Evolutionary conservation across 2,329 filamentous ascomycete genomes (phyloP), one percentile per base, ranked within the genome.

Genomic region (Amauroascus verrucosus): DNA sequence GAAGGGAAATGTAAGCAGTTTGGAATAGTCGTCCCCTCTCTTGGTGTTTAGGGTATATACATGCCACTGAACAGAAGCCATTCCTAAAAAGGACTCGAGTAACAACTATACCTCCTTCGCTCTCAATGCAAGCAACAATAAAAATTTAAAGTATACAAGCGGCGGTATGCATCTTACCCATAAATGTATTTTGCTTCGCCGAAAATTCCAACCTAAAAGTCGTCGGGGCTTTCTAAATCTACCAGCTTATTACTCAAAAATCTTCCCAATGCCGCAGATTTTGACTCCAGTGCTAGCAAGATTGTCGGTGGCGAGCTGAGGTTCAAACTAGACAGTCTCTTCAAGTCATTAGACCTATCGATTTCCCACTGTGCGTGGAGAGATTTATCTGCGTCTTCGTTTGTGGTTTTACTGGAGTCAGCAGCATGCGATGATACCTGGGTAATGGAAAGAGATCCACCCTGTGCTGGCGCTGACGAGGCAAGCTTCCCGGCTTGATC

Each of bases 151-250:
- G 6, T 11, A 24, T 22, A 22, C 8, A 41, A 41, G 20, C 20
- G 4, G 38, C 38, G 2, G 11, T 24, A 9, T 41, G 5, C 26
- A 46, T 46, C n/a, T 14, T 18, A 11, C 26, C n/a, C 14, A 13
- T 14, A 9, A 45, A 30, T 45, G 7, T 28, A 30, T 3, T 8
- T 28, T 7, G 5, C n/a, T 30, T 14, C 28, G 14, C 6, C 16
- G 41, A 13, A 16, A n/a, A 18, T 59, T 1, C 6, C 20, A 13
- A 26, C 30, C 20, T 57, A 72, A 50, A 72, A 72, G 56, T 72
- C 70, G 33, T 72, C 70, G 0, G 70, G 70, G 43, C 67, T 69
- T 55, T 70, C 68, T 18, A 72, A 57, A 55, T 71, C 70, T 47
- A 64, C 58, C 22, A 72, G 46, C 48, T 72, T 72, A 49, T 70